phyloP scores from a whole-genome alignment of 257 asterid species.

The Nicotiana otophora region DNA sequence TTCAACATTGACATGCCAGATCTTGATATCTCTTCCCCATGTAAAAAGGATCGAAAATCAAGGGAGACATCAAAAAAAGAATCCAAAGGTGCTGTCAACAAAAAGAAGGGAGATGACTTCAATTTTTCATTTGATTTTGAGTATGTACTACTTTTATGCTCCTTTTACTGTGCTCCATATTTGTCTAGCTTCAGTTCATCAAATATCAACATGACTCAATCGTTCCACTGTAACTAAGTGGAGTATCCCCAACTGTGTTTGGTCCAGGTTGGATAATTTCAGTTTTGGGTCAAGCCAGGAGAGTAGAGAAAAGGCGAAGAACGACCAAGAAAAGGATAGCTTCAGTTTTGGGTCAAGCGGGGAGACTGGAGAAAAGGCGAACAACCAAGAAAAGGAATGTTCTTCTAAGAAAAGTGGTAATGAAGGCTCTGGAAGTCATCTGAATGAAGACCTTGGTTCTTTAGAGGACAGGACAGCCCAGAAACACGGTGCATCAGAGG shows the following conservation, averaged over 20 bases:
- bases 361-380: constrained; percentile 2
- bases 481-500: constrained; percentile 31
- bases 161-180: neutral
- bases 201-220: neutral
- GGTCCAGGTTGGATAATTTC: constrained; percentile 54
- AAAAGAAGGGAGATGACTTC: constrained; percentile 54
- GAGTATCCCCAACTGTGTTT: constrained; percentile 14
- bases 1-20: constrained; percentile 79
- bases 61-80: constrained; percentile 41
- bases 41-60: constrained; percentile 47
- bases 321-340: constrained; percentile 17
- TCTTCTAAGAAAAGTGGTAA: constrained; percentile 20
- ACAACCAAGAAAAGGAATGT: constrained; percentile 37
- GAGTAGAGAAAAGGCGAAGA: constrained; percentile 38
- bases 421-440: constrained; percentile 20
- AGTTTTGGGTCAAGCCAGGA: constrained; percentile 40
- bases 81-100: constrained; percentile 41
- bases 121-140: constrained; percentile 76
- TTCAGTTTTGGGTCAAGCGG: neutral
- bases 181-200: neutral
- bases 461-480: constrained; percentile 22
- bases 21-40: constrained; percentile 67
- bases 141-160: constrained; percentile 34
- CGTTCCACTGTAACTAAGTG: constrained; percentile 8
- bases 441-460: constrained; percentile 28